Conservation (phyloP, 192 early-diverging fungal species). For the Irineochytrium annulatum region DNA sequence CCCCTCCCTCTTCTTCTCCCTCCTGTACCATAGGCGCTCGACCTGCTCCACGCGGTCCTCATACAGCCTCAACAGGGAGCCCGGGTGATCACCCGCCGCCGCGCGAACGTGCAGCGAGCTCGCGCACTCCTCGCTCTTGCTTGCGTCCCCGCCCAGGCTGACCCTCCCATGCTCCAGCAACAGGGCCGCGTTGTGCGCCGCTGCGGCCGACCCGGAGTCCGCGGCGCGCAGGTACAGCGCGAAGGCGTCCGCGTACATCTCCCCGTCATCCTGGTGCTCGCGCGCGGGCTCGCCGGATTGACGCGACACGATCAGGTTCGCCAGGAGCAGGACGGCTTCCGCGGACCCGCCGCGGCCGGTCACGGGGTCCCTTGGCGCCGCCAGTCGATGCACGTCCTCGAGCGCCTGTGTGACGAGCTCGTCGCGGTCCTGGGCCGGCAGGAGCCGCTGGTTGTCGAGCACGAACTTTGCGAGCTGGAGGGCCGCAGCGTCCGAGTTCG, state of each 20-base stretch:
- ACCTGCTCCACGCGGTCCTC: background rate
- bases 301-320: background rate
- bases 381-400: background rate
- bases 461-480: background rate
- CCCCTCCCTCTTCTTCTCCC: no score
- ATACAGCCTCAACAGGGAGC: background rate
- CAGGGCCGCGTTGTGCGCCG: slow-evolving; percentile 2
- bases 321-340: background rate
- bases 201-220: background rate
- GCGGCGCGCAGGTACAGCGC: slow-evolving; percentile 2
- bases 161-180: slow-evolving; percentile 1
- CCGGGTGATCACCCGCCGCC: background rate
- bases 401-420: background rate
- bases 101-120: background rate
- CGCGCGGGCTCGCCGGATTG: background rate
- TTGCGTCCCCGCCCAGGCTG: background rate
- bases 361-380: background rate
- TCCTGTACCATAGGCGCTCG: background rate
- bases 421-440: background rate
- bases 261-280: background rate
- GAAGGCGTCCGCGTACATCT: background rate
- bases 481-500: no score
- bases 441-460: background rate
- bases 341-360: background rate
- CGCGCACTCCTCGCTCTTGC: background rate